Base-by-base conservation (phyloP, 1,139 yeast genomes). In the Suzukiozyma palmioleophila region DNA sequence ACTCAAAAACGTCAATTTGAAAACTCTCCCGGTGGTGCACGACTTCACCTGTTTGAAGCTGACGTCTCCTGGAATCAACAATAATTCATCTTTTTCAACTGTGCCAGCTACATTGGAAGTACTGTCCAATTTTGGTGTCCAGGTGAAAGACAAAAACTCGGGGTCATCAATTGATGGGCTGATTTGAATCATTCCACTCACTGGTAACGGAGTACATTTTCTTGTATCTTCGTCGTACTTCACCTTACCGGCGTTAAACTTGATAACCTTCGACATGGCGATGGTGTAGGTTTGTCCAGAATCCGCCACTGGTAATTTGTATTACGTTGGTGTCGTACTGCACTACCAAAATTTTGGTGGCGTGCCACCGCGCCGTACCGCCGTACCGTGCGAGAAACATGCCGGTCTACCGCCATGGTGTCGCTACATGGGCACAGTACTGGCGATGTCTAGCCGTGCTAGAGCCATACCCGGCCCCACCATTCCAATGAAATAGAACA, bases 1-100 rank as follows among this genome's bases (percentile, higher is more conserved):
- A 46, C 92, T 81, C 53, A 77, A 69, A 60, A 89, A 89, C 42
- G 85, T 79, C 59, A 92, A 73, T 42, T 89, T 86, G 60, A 84
- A 84, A 22, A 92, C 89, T 47, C 98, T 71, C 9, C 97, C 97
- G 2, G 88, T 79, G 38, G 70, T 76, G 57, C 96, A 84, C 18
- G 90, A 79, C 38, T 73, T 65, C 34, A 89, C 79, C 42, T 78
- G 88, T 43, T 77, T 77, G 81, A 95, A 87, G 35, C 83, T 79
- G 33, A 90, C 95, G 56, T 92, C 97, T 2, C 97, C 97, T 0
- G 97, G 96, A 50, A 92, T 84, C 39, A 92, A 77, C 50, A 89
- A 74, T 49, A 89, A 69, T 51, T 85, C 94, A 41, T 84, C 85
- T 33, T 72, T 69, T 40, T 75, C 81, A 14, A 73, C 57, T 14